A percentile compares a stretch with the other conserved stretches of the same genome.
phyloP scores from a whole-genome alignment of 164 flowering plant genomes.

The Kalanchoe fedtschenkoi region DNA sequence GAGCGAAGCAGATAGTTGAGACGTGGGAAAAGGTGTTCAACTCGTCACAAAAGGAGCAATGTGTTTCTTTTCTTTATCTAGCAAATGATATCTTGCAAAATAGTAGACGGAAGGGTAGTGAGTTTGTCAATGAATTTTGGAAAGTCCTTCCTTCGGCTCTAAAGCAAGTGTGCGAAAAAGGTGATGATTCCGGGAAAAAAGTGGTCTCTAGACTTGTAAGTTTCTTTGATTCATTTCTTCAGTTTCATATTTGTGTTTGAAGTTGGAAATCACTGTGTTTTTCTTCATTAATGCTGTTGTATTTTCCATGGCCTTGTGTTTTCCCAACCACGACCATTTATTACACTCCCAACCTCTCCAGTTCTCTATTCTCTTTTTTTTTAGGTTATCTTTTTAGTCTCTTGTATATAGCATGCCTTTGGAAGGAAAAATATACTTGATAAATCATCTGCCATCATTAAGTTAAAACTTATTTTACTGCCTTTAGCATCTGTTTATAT shows the following conservation, averaged over 20 bases:
- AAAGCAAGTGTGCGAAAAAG: conserved; percentile 35
- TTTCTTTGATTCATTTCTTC: conserved; percentile 1
- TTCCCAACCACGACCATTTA: too few species aligned
- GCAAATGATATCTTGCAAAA: conserved; percentile 66
- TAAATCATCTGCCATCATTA: too few species aligned
- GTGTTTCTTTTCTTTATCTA: conserved; percentile 45
- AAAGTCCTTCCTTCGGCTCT: conserved; percentile 57
- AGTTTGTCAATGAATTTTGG: conserved; percentile 72
- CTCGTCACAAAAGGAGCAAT: conserved; percentile 39
- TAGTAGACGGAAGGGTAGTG: conserved; percentile 59
- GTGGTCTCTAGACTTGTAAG: conserved; percentile 51
- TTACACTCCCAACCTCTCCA: too few species aligned
- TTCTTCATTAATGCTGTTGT: too few species aligned
- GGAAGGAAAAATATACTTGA: too few species aligned
- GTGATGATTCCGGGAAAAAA: conserved; percentile 48
- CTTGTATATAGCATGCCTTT: too few species aligned
- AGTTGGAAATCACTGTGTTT: too few species aligned
- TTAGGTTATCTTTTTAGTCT: too few species aligned
- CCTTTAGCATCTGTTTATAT: neutral
- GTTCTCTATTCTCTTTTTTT: too few species aligned
- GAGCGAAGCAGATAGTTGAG: conserved; percentile 57
- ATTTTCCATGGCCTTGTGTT: too few species aligned
- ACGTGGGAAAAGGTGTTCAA: conserved; percentile 53
- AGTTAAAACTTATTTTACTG: neutral
- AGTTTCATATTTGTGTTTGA: neutral